Percentiles rank a stretch among this genome's conserved stretches.
Evolutionary conservation across 352 stramenopile species (phyloP).

Genomic region (Globisporangium radiosum): DNA sequence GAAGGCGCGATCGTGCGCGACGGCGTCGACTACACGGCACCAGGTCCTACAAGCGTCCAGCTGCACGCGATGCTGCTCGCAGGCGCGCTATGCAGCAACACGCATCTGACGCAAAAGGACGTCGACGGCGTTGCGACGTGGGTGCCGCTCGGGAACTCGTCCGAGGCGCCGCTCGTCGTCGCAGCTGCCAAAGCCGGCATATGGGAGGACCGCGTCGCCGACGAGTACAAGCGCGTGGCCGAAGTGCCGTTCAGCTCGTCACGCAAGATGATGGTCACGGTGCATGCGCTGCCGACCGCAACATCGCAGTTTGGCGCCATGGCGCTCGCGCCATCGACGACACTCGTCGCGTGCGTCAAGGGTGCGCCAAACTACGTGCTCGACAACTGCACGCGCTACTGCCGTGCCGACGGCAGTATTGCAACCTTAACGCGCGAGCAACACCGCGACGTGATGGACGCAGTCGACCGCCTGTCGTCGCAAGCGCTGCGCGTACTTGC

Average conservation of each 20-base stretch:
- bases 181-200: conserved; percentile 65
- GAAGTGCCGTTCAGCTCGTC: conserved; percentile 95
- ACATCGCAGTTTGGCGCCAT: conserved; percentile 36
- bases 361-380: conserved; percentile 70
- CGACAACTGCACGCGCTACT: conserved; percentile 55
- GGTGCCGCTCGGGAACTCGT: conserved; percentile 65
- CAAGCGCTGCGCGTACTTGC: conserved; percentile 86
- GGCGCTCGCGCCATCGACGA: conserved; percentile 24
- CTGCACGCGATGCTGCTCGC: conserved; percentile 54
- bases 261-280: conserved; percentile 92
- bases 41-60: conserved; percentile 37
- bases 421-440: conserved; percentile 31
- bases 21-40: conserved; percentile 29
- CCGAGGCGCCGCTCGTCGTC: conserved; percentile 65
- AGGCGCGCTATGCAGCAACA: conserved; percentile 72
- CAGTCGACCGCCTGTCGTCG: conserved; percentile 61
- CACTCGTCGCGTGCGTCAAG: conserved; percentile 53
- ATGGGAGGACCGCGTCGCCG: conserved; percentile 40
- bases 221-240: conserved; percentile 65
- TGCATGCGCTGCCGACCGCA: conserved; percentile 36
- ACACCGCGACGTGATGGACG: conserved; percentile 41
- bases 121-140: conserved; percentile 37
- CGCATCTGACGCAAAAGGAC: conserved; percentile 56
- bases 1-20: conserved; percentile 47
- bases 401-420: conserved; percentile 41